Evolutionary conservation across 495 filamentous ascomycete species (phyloP).

Genomic region (Pyronema domesticum): DNA sequence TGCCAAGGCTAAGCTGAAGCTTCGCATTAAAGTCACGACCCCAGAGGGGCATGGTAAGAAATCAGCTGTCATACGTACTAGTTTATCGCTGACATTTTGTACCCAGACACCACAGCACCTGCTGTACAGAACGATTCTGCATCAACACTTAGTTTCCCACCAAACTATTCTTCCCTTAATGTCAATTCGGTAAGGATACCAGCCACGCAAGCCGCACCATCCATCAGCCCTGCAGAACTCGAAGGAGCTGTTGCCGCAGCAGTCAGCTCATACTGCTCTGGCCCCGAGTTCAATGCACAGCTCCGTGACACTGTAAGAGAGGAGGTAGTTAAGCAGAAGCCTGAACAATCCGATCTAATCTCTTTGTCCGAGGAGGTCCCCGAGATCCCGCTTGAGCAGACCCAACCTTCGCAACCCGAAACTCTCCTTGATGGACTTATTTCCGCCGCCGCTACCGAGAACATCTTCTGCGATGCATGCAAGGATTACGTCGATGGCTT

Average conservation of each 20-base stretch:
- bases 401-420: background rate
- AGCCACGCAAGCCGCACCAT: background rate
- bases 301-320: conserved; percentile 23
- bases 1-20: conserved; percentile 95
- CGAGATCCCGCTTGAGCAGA: background rate
- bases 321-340: conserved; percentile 16
- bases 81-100: no score
- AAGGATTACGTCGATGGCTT: conserved; percentile 53
- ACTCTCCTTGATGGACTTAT: background rate
- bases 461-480: conserved; percentile 85
- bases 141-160: background rate
- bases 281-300: conserved; percentile 19
- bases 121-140: background rate
- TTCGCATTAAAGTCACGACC: conserved; percentile 61
- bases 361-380: background rate
- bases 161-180: conserved; percentile 12
- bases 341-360: conserved; percentile 1
- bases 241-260: conserved; percentile 18
- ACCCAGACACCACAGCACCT: background rate
- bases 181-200: conserved; percentile 3
- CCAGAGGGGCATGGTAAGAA: conserved; percentile 5
- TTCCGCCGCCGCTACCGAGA: background rate
- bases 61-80: background rate
- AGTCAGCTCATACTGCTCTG: conserved; percentile 20
- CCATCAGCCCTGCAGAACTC: conserved; percentile 10